A percentile compares a stretch with the other conserved stretches of the same genome.
phyloP scores from a whole-genome alignment of 257 asterid genomes.

The Nicotiana attenuata region DNA sequence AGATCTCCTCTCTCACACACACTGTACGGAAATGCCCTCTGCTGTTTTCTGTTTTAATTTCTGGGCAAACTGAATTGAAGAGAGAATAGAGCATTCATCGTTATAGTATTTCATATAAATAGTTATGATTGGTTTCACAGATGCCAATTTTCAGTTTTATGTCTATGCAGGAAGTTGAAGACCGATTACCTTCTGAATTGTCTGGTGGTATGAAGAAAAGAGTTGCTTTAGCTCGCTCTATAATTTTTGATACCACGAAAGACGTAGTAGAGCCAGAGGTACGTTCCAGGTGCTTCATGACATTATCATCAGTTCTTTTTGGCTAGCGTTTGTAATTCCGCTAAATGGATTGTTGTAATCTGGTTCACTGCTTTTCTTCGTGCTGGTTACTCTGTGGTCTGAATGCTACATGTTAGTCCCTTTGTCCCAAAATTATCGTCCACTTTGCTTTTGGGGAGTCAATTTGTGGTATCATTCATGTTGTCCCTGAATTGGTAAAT shows the following conservation, averaged over 20 bases:
- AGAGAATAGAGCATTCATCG: neutral
- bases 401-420: neutral
- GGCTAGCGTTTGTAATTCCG: neutral
- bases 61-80: neutral
- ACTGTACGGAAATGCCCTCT: neutral
- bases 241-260: conserved; percentile 83
- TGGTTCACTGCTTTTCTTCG: neutral
- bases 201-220: conserved; percentile 99
- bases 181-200: conserved; percentile 90
- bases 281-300: conserved; percentile 15
- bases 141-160: conserved; percentile 3
- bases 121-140: conserved; percentile 9
- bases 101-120: neutral
- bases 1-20: neutral
- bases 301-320: neutral
- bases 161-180: conserved; percentile 77
- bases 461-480: neutral
- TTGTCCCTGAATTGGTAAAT: neutral
- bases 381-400: neutral
- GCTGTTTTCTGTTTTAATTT: neutral
- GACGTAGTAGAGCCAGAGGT: conserved; percentile 94
- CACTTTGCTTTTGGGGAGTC: neutral
- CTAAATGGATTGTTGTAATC: neutral
- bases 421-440: neutral
- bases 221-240: conserved; percentile 98